These are phyloP conservation scores for Calonectria montana DNA, from an alignment of 2,329 filamentous ascomycete species.

Conservation along the genomic window DNA sequence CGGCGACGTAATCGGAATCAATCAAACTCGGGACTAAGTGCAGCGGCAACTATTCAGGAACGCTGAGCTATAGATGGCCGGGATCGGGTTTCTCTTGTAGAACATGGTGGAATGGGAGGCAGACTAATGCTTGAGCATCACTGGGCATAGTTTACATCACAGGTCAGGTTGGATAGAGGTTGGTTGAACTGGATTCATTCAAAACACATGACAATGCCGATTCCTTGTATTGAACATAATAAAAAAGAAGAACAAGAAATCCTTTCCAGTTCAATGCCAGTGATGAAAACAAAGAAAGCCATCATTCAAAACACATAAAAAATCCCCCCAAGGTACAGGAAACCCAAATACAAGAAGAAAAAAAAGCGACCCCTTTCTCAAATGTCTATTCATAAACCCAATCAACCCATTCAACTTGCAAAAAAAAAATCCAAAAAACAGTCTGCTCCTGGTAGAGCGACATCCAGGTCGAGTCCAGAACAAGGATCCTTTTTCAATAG, in stretches of 20 bases:
- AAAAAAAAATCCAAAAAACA: background rate
- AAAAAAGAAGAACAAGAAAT: background rate
- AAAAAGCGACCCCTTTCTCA: background rate
- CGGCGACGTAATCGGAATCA: conserved; percentile 25
- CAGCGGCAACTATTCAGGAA: background rate
- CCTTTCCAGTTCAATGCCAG: background rate
- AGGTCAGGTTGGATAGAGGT: background rate
- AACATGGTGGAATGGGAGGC: no score
- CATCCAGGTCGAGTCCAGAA: background rate
- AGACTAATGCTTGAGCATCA: background rate
- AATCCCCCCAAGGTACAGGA: background rate
- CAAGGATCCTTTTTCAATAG: background rate
- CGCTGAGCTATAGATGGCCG: background rate
- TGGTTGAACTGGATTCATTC: background rate
- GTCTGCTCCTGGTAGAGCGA: background rate
- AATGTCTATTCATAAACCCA: background rate
- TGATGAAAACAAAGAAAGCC: background rate
- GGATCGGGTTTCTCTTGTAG: background rate
- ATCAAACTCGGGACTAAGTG: background rate
- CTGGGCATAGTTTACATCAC: background rate
- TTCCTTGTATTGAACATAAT: conserved; percentile 8
- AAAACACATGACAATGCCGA: background rate
- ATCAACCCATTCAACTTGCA: background rate
- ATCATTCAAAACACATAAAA: background rate
- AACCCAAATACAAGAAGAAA: conserved; percentile 1